These are phyloP conservation scores for Sporothrix protearum DNA, from an alignment of 2,329 filamentous ascomycete species.

Conservation along the genomic window DNA sequence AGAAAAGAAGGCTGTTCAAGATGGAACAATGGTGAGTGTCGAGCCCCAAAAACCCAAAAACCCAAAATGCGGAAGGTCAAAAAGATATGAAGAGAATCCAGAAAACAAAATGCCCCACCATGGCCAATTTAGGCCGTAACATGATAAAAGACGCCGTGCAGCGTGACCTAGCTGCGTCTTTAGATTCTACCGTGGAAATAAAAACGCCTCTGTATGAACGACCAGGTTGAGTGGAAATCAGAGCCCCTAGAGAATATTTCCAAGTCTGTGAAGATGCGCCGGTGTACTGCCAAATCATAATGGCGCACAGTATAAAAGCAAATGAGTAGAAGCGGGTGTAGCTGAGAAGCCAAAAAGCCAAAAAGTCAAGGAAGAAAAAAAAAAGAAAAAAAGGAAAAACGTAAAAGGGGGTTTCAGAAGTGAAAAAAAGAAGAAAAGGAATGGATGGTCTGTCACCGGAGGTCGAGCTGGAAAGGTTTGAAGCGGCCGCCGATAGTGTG, in stretches of 20 bases:
- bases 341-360: neutral
- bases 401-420: neutral
- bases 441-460: constrained; percentile 50
- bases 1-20: neutral
- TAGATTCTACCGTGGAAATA: neutral
- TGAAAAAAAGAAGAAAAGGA: neutral
- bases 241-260: constrained; percentile 12
- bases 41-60: neutral
- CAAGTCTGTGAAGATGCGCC: constrained; percentile 11
- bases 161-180: constrained; percentile 3
- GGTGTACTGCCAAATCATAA: constrained; percentile 4
- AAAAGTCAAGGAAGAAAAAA: neutral
- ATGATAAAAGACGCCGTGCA: constrained; percentile 3
- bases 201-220: constrained; percentile 19
- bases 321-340: constrained; percentile 1
- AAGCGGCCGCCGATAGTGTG: constrained; percentile 75
- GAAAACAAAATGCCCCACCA: neutral
- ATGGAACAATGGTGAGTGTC: neutral
- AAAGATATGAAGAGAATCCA: too few species aligned
- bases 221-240: neutral
- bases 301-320: neutral
- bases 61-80: neutral
- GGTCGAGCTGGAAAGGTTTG: constrained; percentile 81
- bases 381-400: neutral
- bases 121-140: neutral